A percentile compares a stretch with the other conserved stretches of the same genome.
Evolutionary conservation across 805 yeast species (phyloP).

Genomic region (Komagataella populi): DNA sequence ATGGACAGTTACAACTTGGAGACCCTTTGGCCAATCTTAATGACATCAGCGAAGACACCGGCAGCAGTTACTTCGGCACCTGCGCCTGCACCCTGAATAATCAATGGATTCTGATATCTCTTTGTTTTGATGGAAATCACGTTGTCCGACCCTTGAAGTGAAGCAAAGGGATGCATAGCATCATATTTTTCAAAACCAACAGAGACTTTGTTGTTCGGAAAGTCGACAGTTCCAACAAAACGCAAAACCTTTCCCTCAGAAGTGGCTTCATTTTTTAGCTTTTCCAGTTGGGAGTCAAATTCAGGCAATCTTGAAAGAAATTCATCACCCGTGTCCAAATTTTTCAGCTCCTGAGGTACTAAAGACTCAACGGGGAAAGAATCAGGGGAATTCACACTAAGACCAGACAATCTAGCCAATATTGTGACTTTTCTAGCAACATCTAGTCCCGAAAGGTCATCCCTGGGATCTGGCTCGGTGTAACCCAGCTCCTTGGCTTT

Average conservation of each 20-base stretch:
- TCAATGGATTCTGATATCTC: slow-evolving; percentile 86
- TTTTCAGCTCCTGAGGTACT: slow-evolving; percentile 78
- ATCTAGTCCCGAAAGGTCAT: slow-evolving; percentile 94
- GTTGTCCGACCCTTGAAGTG: slow-evolving; percentile 91
- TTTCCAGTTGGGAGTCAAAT: slow-evolving; percentile 68
- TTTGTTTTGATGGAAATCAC: slow-evolving; percentile 85
- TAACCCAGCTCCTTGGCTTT: slow-evolving; percentile 87
- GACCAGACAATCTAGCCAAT: slow-evolving; percentile 85
- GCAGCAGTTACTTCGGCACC: slow-evolving; percentile 57
- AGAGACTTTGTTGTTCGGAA: slow-evolving; percentile 51
- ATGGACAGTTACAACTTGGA: neutral
- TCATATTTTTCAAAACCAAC: slow-evolving; percentile 87
- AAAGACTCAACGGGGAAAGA: slow-evolving; percentile 91
- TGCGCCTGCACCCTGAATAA: slow-evolving; percentile 96
- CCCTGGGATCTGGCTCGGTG: slow-evolving; percentile 99
- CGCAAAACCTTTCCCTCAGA: slow-evolving; percentile 78
- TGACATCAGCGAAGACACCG: slow-evolving; percentile 89
- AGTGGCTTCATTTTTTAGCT: slow-evolving; percentile 70
- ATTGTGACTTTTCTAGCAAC: slow-evolving; percentile 98
- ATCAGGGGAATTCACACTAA: slow-evolving; percentile 71
- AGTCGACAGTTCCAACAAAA: slow-evolving; percentile 85
- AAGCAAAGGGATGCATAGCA: slow-evolving; percentile 87
- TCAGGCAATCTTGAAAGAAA: slow-evolving; percentile 71
- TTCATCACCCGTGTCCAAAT: slow-evolving; percentile 59
- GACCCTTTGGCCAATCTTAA: slow-evolving; percentile 76